A percentile compares a stretch with the other conserved stretches of the same genome.
Conservation (phyloP, 2,329 filamentous ascomycete genomes). For the Calonectria pauciramosa region DNA sequence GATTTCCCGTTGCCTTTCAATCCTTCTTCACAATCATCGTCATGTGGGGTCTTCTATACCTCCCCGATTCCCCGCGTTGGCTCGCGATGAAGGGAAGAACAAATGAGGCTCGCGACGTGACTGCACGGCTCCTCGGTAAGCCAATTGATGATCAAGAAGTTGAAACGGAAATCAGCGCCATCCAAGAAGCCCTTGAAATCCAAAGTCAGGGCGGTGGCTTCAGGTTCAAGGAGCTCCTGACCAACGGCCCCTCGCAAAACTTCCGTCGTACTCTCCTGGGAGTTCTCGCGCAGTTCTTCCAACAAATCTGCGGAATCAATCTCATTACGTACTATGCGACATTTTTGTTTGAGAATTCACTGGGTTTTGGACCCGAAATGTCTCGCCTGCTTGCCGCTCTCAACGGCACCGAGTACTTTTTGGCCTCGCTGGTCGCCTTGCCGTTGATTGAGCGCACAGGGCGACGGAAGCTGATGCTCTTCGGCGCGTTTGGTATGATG, state of each 20-base stretch:
- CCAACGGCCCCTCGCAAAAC: not conserved
- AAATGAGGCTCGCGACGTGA: not conserved
- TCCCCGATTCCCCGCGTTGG: not conserved
- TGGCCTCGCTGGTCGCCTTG: not conserved
- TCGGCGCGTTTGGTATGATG: not conserved
- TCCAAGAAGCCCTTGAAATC: not conserved
- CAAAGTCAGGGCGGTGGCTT: not conserved
- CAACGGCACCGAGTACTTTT: not conserved
- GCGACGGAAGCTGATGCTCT: not conserved
- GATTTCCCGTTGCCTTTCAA: not conserved
- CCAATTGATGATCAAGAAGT: not conserved
- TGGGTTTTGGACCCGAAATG: not conserved
- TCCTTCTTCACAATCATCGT: constrained; percentile 2
- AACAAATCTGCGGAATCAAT: not conserved
- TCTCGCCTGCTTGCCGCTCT: not conserved
- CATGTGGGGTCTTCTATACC: not conserved
- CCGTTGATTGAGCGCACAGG: not conserved
- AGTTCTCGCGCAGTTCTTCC: not conserved
- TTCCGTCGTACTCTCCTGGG: not conserved
- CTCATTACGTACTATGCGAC: not conserved
- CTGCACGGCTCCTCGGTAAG: not conserved
- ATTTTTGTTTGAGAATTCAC: not conserved
- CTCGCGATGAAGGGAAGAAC: not conserved
- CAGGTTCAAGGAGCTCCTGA: not conserved
- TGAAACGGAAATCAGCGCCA: not conserved